phyloP scores from a whole-genome alignment of 225 moss, liverwort and hornwort genomes.

The Asterella californica region DNA sequence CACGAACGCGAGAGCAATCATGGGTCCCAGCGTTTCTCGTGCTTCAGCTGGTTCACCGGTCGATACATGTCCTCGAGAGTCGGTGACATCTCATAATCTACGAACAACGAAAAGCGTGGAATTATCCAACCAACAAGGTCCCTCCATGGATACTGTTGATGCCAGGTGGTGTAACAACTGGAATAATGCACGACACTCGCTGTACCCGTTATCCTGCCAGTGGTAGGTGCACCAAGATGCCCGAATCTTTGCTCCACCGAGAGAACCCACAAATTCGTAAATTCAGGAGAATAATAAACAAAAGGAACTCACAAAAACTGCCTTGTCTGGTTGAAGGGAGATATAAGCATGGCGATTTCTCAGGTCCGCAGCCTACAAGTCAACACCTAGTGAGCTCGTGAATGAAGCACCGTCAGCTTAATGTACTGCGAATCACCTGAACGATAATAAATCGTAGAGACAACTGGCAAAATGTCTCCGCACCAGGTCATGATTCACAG shows the following conservation, averaged over 20 bases:
- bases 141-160: neutral
- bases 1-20: neutral
- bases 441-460: no score
- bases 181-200: neutral
- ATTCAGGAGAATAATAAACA: neutral
- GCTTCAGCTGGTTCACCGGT: neutral
- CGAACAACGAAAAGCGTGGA: neutral
- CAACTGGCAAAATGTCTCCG: no score
- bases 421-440: no score
- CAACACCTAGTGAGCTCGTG: no score
- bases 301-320: no score
- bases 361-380: no score
- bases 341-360: no score
- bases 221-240: neutral
- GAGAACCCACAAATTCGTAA: neutral
- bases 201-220: neutral
- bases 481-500: no score
- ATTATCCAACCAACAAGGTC: no score
- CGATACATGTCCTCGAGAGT: neutral
- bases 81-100: neutral
- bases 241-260: neutral
- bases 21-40: neutral
- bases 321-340: no score
- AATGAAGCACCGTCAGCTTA: no score
- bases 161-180: neutral